Base-by-base conservation (phyloP, 1,139 yeast genomes). In the Magnusiomyces sp. region DNA sequence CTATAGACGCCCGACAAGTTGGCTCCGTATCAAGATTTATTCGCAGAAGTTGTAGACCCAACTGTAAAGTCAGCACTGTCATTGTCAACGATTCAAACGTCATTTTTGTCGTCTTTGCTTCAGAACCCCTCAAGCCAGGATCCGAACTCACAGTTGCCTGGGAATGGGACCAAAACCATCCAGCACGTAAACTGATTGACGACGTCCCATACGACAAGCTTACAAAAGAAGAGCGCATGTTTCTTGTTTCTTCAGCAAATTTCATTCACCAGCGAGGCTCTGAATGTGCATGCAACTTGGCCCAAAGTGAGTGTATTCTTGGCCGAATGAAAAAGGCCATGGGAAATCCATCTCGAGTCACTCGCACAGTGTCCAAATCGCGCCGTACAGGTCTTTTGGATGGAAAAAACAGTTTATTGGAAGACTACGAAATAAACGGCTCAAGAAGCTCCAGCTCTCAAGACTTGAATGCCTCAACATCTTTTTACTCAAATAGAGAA, bases 151-250 rank as follows among this genome's bases (percentile, higher is more conserved):
- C 94, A 1, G 68, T 87, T 23, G 79, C 79, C 1, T 90, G 97
- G 97, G 87, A 83, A 55, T 90, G 96, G 95, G 95, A 89, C 62
- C 62, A 67, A 4, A 59, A 68, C 11, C 96, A 89, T 62, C 96
- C 97, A 1, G 84, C 87, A 38, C 69, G 71, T 51, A 74, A 73
- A 56, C 66, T 85, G 53, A 72, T 75, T 41, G 66, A 69, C 32
- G 69, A 67, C 0, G 61, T 66, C 55, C 58, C 63, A 2, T 60
- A 67, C 43, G 73, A 70, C 36, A 60, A 69, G 16, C 54, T 61
- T 34, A 47, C 56, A 4, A 49, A 50, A 7, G 58, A 50, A 13
- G 68, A 64, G 37, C 54, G 58, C 20, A 50, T 47, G 20, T 62
- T 61, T 48, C 45, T 63, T 20, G 57, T 50, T 1, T 47, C 50